Evolutionary conservation across 2,329 filamentous ascomycete species (phyloP), one percentile per base, ranked within the genome.

Genomic region (Paracoccidioides lutzii): DNA sequence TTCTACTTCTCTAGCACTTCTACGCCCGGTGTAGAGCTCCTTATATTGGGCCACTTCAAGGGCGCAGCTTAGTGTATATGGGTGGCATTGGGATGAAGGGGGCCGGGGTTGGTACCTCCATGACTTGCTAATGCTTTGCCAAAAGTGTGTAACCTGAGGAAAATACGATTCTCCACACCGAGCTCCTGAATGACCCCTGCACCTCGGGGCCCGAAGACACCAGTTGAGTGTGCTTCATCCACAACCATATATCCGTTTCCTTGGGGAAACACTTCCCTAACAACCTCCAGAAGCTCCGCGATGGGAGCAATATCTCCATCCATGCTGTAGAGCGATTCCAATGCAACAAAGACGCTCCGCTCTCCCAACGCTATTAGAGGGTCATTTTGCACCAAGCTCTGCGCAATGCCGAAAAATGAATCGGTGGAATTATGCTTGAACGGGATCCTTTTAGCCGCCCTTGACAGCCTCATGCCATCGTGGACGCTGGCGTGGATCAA

Each of bases 301-400:
- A 93, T 71, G 0, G 84, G 84, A 0, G 80, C 80, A 15, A 88
- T 71, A 61, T 90, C 86, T 0, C 88, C 88, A 54, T 91, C 87
- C 88, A 93, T 93, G 66, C 85, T 90, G 67, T 93, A 91, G 0
- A 89, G 74, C 0, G 78, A 80, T 61, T 89, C 85, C 0, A 88
- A 75, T 0, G 81, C 81, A n/a, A 89, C 67, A 60, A 89, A 86
- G 2, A 88, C 75, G 59, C 80, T 83, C 0, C 65, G 65, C 1
- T 64, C 57, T 0, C 79, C 78, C 0, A 59, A 53, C 0, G 46
- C 46, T 0, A 80, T 53, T 49, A 53, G 15, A 1, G 64, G 57
- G 32, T 77, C 70, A 0, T 60, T 57, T 2, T 66, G 58, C 0
- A 68, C 57, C 9, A 73, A 57, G 0, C 58, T 50, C 10, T 58